Conservation (phyloP, 179 eudicot genomes). For the Drosera spatulata region DNA sequence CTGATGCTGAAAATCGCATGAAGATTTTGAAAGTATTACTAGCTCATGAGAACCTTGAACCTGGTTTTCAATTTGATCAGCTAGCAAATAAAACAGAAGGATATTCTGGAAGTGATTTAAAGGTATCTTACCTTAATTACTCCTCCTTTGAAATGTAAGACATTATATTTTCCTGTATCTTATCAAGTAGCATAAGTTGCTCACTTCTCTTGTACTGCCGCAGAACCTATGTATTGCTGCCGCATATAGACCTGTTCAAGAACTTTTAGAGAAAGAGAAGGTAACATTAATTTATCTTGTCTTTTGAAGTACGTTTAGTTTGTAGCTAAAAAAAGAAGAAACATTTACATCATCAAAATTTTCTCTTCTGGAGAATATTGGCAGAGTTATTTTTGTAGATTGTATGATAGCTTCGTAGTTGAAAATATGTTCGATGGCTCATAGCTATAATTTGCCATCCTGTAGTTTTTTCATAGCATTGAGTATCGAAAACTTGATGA, state of each 20-base stretch:
- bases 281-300: constrained; percentile 18
- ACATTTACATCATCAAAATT: neutral
- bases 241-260: constrained; percentile 98
- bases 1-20: constrained; percentile 75
- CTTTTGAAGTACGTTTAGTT: neutral
- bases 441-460: no score
- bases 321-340: neutral
- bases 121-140: constrained; percentile 31
- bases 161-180: neutral
- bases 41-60: constrained; percentile 63
- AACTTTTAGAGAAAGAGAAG: constrained; percentile 82
- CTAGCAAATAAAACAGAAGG: constrained; percentile 93
- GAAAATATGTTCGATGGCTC: no score
- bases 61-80: constrained; percentile 51
- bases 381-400: no score
- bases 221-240: constrained; percentile 99
- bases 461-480: no score
- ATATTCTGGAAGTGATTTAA: constrained; percentile 94
- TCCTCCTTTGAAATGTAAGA: neutral
- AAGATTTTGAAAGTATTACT: constrained; percentile 87
- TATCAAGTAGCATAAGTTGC: neutral
- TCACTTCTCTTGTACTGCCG: constrained; percentile 10
- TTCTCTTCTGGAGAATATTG: no score
- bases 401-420: no score
- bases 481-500: no score